Evolutionary conservation across 2,329 filamentous ascomycete species (phyloP).

Genomic region (Botrytis galanthina): DNA sequence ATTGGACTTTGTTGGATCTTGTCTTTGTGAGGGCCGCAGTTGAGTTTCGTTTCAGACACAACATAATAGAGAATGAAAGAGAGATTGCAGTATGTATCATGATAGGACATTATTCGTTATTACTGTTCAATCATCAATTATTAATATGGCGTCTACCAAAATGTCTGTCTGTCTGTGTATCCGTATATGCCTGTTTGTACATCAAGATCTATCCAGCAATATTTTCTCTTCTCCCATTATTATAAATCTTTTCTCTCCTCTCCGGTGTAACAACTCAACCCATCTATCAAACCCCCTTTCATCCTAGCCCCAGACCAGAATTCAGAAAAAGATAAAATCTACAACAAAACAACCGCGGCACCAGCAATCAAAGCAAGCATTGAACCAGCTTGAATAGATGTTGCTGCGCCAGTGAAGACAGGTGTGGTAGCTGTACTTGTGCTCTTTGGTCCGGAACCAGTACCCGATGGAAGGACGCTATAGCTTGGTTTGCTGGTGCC

Average conservation of each 20-base stretch:
- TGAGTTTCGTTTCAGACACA: background rate
- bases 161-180: background rate
- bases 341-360: slow-evolving; percentile 2
- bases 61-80: no score
- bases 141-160: background rate
- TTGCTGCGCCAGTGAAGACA: background rate
- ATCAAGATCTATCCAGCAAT: background rate
- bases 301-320: background rate
- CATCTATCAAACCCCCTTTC: background rate
- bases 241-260: no score
- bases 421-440: background rate
- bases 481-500: background rate
- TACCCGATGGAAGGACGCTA: background rate
- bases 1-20: background rate
- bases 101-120: background rate
- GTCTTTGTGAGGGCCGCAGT: background rate
- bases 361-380: slow-evolving; percentile 3
- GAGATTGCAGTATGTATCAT: background rate
- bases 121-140: background rate
- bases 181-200: background rate
- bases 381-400: background rate
- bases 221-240: background rate
- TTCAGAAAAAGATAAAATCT: background rate
- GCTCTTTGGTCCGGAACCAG: background rate
- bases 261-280: no score